phyloP scores from a whole-genome alignment of 2,329 filamentous ascomycete genomes.

The Lachnellula subtilissima region DNA sequence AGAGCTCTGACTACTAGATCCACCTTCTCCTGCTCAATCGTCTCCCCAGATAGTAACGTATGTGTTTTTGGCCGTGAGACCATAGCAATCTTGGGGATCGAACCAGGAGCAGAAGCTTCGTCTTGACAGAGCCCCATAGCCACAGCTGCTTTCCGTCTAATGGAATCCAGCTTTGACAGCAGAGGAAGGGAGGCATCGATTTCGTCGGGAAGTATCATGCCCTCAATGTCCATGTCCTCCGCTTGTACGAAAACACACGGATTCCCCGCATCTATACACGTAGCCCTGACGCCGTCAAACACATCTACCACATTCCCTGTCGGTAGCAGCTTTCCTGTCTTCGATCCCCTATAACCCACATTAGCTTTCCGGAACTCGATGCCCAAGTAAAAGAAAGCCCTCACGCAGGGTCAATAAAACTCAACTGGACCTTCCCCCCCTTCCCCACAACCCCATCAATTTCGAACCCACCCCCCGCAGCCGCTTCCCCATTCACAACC shows the following conservation, averaged over 20 bases:
- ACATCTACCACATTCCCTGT: constrained; percentile 52
- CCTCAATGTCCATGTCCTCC: constrained; percentile 45
- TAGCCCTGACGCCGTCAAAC: constrained; percentile 46
- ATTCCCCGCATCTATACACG: constrained; percentile 60
- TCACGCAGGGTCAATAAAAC: constrained; percentile 54
- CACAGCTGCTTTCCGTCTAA: constrained; percentile 52
- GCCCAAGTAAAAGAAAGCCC: background rate
- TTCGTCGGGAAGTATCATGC: constrained; percentile 48
- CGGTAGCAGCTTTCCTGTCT: constrained; percentile 56
- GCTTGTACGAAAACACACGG: constrained; percentile 59
- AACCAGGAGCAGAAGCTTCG: constrained; percentile 42
- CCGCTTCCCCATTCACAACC: constrained; percentile 44
- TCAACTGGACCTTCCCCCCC: constrained; percentile 52
- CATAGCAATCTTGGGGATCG: constrained; percentile 60
- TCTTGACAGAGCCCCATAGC: constrained; percentile 54
- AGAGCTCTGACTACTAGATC: constrained; percentile 45
- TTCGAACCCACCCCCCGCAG: constrained; percentile 47
- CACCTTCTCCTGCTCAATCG: constrained; percentile 27
- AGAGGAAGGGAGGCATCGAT: constrained; percentile 44
- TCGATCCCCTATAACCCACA: constrained; percentile 41
- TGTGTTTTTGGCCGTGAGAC: constrained; percentile 40
- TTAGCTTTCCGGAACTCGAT: background rate
- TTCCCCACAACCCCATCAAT: constrained; percentile 62
- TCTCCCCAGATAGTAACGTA: constrained; percentile 35
- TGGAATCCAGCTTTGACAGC: constrained; percentile 46